A percentile compares a stretch with the other conserved stretches of the same genome.
Evolutionary conservation across 345 rosid genomes (phyloP).

Genomic region (Bruguiera sexangula): DNA sequence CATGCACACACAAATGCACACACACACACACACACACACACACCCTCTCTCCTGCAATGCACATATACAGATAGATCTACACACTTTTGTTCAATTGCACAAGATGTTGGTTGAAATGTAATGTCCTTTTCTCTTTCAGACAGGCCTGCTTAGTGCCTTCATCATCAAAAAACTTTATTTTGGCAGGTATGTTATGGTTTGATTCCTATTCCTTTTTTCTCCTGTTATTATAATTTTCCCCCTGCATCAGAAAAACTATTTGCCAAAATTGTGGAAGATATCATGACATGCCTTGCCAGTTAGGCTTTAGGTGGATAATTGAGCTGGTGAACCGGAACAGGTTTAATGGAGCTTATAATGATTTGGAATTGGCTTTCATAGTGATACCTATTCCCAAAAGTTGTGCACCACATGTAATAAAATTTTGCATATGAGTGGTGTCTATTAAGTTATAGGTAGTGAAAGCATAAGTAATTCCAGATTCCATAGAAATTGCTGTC

Average conservation of each 20-base stretch:
- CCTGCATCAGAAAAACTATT: background rate
- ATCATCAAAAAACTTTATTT: constrained; percentile 81
- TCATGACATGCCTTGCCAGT: background rate
- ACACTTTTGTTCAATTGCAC: background rate
- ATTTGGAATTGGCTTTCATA: background rate
- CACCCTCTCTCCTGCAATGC: no score
- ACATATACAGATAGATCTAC: background rate
- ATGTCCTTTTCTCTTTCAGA: constrained; percentile 45
- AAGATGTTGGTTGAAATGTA: background rate
- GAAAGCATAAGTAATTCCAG: no score
- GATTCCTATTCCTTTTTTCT: constrained; percentile 7
- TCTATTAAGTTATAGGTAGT: no score
- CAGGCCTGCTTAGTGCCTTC: constrained; percentile 88
- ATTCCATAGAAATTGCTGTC: no score
- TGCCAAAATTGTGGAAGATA: background rate
- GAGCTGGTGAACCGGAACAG: background rate
- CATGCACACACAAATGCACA: no score
- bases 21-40: background rate
- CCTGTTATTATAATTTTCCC: background rate
- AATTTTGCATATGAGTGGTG: no score
- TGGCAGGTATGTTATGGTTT: constrained; percentile 60
- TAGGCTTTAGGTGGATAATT: background rate
- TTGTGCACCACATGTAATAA: no score
- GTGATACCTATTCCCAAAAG: no score
- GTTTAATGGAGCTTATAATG: background rate